Evolutionary conservation across 2,329 filamentous ascomycete genomes (phyloP), one percentile per base, ranked within the genome.

Genomic region (Verticillium nonalfalfae): DNA sequence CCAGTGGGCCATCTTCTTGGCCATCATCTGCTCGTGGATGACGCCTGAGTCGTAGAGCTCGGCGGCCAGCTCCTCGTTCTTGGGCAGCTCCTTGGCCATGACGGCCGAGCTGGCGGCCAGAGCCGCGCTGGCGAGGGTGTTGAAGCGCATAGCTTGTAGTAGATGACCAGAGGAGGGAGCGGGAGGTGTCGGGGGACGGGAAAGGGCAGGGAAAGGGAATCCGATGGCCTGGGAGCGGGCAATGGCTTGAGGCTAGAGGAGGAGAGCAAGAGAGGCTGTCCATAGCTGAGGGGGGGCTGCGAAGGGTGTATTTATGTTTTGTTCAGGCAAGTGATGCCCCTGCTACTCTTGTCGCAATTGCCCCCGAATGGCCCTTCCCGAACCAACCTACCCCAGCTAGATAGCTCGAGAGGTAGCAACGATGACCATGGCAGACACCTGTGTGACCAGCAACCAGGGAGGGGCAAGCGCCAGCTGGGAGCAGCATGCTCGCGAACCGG

Each of bases 1-100:
- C 61, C 61, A 63, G 21, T 58, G 39, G 18, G 60, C 57, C 39
- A 63, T 63, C 63, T 66, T 66, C 40, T 56, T 58, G 36, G 59
- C 58, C 61, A 65, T 66, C 39, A 64, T 61, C 58, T 60, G 59
- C 45, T 61, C 59, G 58, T 66, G 65, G 34, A 64, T 60, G 31
- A 61, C 26, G 33, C 65, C 63, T 21, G 57, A 61, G 60, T 66
- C 65, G 61, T 66, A 66, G 9, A 66, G 60, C 57, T 65, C 59
- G 26, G 58, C 61, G 26, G 61, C 65, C 26, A 58, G 45, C 26
- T 40, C 26, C 55, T 59, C 52, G 38, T 66, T 61, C 59, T 64
- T 61, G 39, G 62, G 61, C 59, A 64, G 33, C 56, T 66, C 64
- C 58, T 59, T 65, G 31, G 63, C 65, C 34, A 63, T 38, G 56